phyloP scores from a whole-genome alignment of 768 basidiomycete species.

The Megacollybia marginata region DNA sequence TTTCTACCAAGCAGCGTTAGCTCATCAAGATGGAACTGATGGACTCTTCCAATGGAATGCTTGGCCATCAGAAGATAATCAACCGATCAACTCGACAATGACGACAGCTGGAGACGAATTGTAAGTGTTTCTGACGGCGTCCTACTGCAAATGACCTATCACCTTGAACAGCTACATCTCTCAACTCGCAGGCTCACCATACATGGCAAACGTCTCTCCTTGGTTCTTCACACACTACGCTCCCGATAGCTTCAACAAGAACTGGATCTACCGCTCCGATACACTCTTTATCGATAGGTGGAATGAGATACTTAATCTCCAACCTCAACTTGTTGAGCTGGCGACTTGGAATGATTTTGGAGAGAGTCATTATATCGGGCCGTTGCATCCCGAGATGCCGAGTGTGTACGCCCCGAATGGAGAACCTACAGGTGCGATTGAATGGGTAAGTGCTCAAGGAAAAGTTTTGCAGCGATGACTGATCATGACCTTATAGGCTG shows the following conservation, averaged over 20 bases:
- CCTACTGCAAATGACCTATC: not conserved
- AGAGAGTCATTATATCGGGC: constrained; percentile 65
- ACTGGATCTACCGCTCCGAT: constrained; percentile 23
- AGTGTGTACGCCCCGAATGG: not conserved
- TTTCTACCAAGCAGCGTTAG: not conserved
- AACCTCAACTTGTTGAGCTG: constrained; percentile 43
- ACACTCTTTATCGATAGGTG: not conserved
- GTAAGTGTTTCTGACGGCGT: not conserved
- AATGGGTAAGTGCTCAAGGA: not conserved
- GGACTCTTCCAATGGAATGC: not conserved
- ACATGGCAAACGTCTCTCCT: constrained; percentile 38
- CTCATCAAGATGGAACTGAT: not conserved
- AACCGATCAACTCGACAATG: not conserved
- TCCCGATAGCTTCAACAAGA: constrained; percentile 62
- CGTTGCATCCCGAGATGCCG: constrained; percentile 41
- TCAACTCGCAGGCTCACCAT: not conserved
- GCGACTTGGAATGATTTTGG: constrained; percentile 72
- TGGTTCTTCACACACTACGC: constrained; percentile 81
- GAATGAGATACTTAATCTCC: not conserved
- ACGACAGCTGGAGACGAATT: not conserved
- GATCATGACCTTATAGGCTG: not conserved
- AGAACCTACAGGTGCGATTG: not conserved
- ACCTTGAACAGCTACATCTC: not conserved
- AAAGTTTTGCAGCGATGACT: not conserved
- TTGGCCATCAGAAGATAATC: not conserved